These are phyloP conservation scores for Anthracocystis setariae DNA, from an alignment of 1,284 basidiomycete genomes.

Conservation along the genomic window DNA sequence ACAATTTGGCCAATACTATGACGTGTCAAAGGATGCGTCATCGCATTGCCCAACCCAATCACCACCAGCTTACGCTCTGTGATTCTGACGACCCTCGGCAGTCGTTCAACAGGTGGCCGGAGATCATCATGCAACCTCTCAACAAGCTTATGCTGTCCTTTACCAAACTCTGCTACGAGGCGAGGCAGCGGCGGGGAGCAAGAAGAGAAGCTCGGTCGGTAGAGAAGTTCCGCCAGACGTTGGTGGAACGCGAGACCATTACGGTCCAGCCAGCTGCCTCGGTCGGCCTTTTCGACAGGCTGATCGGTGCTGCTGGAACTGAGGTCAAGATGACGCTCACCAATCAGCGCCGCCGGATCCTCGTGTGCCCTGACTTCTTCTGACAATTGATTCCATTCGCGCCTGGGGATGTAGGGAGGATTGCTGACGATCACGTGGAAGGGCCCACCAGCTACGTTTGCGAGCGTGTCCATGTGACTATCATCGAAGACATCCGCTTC, in stretches of 20 bases:
- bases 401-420: constrained; percentile 41
- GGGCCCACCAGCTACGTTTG: constrained; percentile 11
- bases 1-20: constrained; percentile 43
- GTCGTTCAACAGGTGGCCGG: constrained; percentile 5
- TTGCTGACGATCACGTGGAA: constrained; percentile 40
- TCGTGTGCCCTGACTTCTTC: constrained; percentile 32
- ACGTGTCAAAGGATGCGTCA: constrained; percentile 40
- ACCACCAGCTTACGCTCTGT: constrained; percentile 17
- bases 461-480: constrained; percentile 16
- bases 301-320: not conserved
- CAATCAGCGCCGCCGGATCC: constrained; percentile 39
- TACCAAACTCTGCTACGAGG: constrained; percentile 43
- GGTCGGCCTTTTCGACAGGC: not conserved
- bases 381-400: constrained; percentile 22
- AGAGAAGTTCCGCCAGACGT: constrained; percentile 22
- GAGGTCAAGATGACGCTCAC: constrained; percentile 15
- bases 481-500: constrained; percentile 37
- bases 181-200: constrained; percentile 6
- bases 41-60: constrained; percentile 33
- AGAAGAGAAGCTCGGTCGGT: constrained; percentile 16
- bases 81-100: constrained; percentile 14
- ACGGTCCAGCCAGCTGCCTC: constrained; percentile 15
- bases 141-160: constrained; percentile 27
- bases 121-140: constrained; percentile 16
- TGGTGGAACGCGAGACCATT: constrained; percentile 29